Evolutionary conservation across 495 filamentous ascomycete species (phyloP).

Genomic region (Talaromyces thailandensis): DNA sequence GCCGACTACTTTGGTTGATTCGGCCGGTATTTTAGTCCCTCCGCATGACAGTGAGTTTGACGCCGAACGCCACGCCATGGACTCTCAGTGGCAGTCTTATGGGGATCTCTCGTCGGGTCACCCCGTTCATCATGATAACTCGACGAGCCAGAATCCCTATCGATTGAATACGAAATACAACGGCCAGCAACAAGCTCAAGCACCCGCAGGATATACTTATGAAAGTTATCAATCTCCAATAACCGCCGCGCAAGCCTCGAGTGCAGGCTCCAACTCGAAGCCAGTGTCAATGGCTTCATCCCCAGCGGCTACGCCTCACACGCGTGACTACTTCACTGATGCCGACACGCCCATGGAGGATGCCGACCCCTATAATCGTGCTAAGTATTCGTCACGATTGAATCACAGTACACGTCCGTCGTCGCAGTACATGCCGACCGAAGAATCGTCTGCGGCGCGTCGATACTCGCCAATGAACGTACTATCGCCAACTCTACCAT

Average conservation of each 20-base stretch:
- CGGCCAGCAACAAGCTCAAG: conserved; percentile 41
- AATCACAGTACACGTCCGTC: conserved; percentile 56
- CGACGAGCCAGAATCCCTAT: conserved; percentile 30
- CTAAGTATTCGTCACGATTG: conserved; percentile 68
- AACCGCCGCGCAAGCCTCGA: conserved; percentile 33
- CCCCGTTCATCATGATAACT: conserved; percentile 33
- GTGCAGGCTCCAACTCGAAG: conserved; percentile 44
- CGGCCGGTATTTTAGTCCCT: not conserved
- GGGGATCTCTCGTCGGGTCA: conserved; percentile 33
- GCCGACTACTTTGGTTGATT: not conserved
- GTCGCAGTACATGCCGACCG: conserved; percentile 56
- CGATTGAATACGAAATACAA: conserved; percentile 33
- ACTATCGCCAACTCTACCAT: conserved; percentile 53
- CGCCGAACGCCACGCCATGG: conserved; percentile 23
- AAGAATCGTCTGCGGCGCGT: conserved; percentile 75
- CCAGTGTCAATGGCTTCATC: conserved; percentile 51
- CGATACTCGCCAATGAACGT: conserved; percentile 94
- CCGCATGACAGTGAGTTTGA: conserved; percentile 5
- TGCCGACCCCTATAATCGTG: conserved; percentile 72
- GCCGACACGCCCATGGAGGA: conserved; percentile 89
- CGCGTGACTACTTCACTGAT: conserved; percentile 59
- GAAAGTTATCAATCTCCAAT: conserved; percentile 56
- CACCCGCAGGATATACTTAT: conserved; percentile 62
- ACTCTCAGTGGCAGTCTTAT: conserved; percentile 45
- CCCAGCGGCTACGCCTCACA: conserved; percentile 55